Percentiles rank a stretch among this genome's conserved stretches.
Conservation (phyloP, 1,139 yeast species). For the Candida neerlandica region DNA sequence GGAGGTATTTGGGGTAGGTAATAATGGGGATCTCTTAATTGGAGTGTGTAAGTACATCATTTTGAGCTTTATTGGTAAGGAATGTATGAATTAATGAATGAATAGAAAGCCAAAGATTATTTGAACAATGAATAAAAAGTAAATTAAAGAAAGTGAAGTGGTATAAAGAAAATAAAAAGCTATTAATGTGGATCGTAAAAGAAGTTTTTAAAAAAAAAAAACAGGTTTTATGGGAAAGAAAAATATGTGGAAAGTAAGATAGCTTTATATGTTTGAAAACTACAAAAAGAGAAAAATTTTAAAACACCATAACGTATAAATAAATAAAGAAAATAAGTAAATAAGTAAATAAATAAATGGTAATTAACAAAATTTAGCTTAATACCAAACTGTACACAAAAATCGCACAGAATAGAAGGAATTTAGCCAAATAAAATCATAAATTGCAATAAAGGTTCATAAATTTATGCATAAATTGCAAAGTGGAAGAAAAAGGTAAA, state of each 20-base stretch:
- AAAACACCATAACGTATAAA: too few species aligned
- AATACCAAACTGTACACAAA: too few species aligned
- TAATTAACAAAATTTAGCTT: too few species aligned
- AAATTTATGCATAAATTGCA: slow-evolving; percentile 2
- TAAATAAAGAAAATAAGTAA: too few species aligned
- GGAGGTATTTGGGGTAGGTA: slow-evolving; percentile 22
- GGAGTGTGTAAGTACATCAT: slow-evolving; percentile 32
- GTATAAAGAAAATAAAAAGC: background rate
- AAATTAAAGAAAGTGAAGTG: background rate
- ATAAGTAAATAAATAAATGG: too few species aligned
- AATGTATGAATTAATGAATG: background rate
- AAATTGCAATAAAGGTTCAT: background rate
- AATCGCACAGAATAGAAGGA: background rate
- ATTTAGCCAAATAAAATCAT: background rate
- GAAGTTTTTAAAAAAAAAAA: background rate
- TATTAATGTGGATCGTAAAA: background rate
- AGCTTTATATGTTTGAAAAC: too few species aligned
- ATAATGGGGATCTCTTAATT: slow-evolving; percentile 29
- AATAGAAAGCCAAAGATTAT: background rate
- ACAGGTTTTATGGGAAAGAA: too few species aligned
- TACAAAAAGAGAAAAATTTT: too few species aligned
- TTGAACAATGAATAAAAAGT: background rate
- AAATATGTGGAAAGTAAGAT: too few species aligned
- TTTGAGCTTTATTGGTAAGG: background rate
- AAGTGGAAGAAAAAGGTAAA: background rate